A percentile compares a stretch with the other conserved stretches of the same genome.
These are phyloP conservation scores for Letharia columbiana DNA, from an alignment of 495 filamentous ascomycete genomes.

Conservation along the genomic window DNA sequence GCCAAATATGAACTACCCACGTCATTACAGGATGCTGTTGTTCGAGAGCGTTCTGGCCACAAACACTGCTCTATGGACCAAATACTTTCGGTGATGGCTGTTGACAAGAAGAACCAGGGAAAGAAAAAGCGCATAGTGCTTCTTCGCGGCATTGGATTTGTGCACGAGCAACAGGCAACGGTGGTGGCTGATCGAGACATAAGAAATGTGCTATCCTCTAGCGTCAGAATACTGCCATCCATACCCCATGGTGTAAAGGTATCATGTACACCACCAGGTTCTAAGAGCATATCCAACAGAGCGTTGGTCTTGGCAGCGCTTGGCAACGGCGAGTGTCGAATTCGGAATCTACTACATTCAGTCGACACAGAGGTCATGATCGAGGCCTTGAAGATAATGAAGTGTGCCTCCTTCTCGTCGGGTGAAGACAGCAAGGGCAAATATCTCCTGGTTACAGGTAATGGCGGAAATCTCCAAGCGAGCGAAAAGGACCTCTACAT, in stretches of 20 bases:
- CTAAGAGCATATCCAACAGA: slow-evolving; percentile 96
- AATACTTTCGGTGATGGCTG: slow-evolving; percentile 82
- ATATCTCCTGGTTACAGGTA: slow-evolving; percentile 81
- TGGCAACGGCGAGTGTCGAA: slow-evolving; percentile 73
- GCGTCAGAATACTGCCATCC: slow-evolving; percentile 62
- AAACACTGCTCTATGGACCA: slow-evolving; percentile 89
- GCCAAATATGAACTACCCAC: slow-evolving; percentile 88
- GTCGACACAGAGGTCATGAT: slow-evolving; percentile 98
- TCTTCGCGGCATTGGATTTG: slow-evolving; percentile 80
- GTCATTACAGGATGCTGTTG: slow-evolving; percentile 72
- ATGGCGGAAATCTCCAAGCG: slow-evolving; percentile 74
- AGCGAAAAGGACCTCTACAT: slow-evolving; percentile 74
- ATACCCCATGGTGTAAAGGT: slow-evolving; percentile 55
- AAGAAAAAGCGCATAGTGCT: slow-evolving; percentile 95
- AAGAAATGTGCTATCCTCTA: slow-evolving; percentile 72
- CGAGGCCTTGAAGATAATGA: slow-evolving; percentile 69
- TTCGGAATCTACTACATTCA: slow-evolving; percentile 88
- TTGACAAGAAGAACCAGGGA: slow-evolving; percentile 98
- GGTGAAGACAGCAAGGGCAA: slow-evolving; percentile 70
- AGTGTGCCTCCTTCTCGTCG: slow-evolving; percentile 90
- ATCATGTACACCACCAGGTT: slow-evolving; percentile 81
- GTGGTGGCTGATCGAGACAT: slow-evolving; percentile 83
- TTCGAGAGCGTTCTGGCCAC: slow-evolving; percentile 74
- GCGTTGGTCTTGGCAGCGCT: slow-evolving; percentile 89
- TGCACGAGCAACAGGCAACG: slow-evolving; percentile 77